These are phyloP conservation scores for Syzygium malaccense DNA, from an alignment of 441 rosid genomes.

Conservation along the genomic window DNA sequence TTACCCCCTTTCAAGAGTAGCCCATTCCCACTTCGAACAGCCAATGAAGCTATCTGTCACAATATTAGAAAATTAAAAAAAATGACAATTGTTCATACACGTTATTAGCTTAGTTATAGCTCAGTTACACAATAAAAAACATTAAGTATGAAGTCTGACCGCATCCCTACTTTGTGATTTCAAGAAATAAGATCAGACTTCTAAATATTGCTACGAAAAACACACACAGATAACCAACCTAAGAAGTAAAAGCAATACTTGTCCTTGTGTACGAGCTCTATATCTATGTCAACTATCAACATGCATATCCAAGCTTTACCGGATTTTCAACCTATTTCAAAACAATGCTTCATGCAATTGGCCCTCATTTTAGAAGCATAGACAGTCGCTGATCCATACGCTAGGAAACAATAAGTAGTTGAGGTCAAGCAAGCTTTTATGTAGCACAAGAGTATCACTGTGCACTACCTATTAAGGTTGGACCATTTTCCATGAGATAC, in stretches of 20 bases:
- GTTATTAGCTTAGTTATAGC: background rate
- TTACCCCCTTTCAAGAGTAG: constrained; percentile 95
- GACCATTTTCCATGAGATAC: background rate
- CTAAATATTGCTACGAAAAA: background rate
- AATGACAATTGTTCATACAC: background rate
- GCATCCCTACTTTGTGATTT: background rate
- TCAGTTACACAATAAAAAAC: background rate
- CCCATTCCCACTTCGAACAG: constrained; percentile 94
- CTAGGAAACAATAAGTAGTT: background rate
- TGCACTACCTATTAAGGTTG: background rate
- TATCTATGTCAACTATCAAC: background rate
- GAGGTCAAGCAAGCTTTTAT: background rate
- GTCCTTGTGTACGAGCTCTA: background rate
- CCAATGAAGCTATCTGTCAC: constrained; percentile 88
- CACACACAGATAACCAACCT: background rate
- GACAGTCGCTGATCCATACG: background rate
- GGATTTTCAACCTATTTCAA: background rate
- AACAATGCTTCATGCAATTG: background rate
- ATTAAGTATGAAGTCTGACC: background rate
- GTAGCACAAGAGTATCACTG: background rate
- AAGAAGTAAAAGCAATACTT: background rate
- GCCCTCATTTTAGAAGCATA: background rate
- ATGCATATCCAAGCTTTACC: background rate
- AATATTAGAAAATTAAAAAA: constrained; percentile 6
- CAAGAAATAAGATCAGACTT: background rate